A percentile compares a stretch with the other conserved stretches of the same genome.
Conservation (phyloP, 192 early-diverging fungal species). For the Entophlyctis luteolus region DNA sequence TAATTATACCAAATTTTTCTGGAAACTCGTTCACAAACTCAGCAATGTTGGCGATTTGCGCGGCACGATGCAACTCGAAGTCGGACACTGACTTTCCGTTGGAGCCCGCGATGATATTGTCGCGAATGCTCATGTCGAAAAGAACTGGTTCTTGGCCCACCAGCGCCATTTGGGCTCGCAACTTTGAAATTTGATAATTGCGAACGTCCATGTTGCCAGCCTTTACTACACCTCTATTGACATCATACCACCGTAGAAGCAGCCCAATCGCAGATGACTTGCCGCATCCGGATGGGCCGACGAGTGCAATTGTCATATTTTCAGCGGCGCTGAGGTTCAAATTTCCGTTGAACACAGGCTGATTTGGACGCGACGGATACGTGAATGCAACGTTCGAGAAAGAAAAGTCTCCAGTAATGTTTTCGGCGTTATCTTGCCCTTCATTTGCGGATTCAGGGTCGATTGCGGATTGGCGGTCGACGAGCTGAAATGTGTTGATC, state of each 20-base stretch:
- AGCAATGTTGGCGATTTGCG: conserved; percentile 66
- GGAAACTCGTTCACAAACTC: conserved; percentile 69
- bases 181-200: conserved; percentile 60
- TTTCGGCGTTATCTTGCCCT: conserved; percentile 24
- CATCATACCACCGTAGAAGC: conserved; percentile 73
- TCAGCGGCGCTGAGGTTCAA: conserved; percentile 53
- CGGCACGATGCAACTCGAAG: conserved; percentile 56
- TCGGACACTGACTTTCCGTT: conserved; percentile 25
- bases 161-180: conserved; percentile 50
- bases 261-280: conserved; percentile 59
- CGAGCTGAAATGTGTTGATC: conserved; percentile 39
- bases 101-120: conserved; percentile 86
- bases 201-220: conserved; percentile 61
- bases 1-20: conserved; percentile 48
- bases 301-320: conserved; percentile 64
- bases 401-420: conserved; percentile 38
- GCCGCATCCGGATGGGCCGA: conserved; percentile 75
- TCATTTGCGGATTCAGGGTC: conserved; percentile 52
- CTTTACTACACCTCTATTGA: conserved; percentile 45
- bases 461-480: conserved; percentile 43
- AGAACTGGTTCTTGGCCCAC: conserved; percentile 63
- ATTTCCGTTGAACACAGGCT: conserved; percentile 46
- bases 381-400: conserved; percentile 44
- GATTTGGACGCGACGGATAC: conserved; percentile 62
- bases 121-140: conserved; percentile 83